A percentile compares a stretch with the other conserved stretches of the same genome.
These are phyloP conservation scores for Detonula confervacea DNA, from an alignment of 352 stramenopile genomes.

Conservation along the genomic window DNA sequence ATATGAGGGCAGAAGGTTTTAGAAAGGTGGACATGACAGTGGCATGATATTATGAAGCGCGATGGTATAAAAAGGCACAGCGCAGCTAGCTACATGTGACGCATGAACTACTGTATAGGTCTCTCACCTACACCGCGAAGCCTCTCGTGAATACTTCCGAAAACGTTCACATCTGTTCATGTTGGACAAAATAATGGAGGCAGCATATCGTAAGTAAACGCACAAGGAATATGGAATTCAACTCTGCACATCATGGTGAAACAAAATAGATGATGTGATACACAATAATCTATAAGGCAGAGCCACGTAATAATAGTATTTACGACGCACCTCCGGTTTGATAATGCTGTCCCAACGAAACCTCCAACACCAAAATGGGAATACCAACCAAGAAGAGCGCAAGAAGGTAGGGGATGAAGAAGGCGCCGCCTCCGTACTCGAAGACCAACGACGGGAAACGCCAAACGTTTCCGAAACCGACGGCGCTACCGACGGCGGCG, in stretches of 20 bases:
- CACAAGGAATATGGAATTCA: too few relatives aligned
- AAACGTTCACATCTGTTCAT: too few relatives aligned
- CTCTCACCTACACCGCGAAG: too few relatives aligned
- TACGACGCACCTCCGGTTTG: slow-evolving; percentile 56
- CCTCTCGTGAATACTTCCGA: too few relatives aligned
- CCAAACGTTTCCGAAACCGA: slow-evolving; percentile 83
- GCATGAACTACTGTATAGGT: too few relatives aligned
- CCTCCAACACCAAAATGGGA: slow-evolving; percentile 79
- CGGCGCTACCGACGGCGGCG: slow-evolving; percentile 68
- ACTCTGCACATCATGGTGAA: too few relatives aligned
- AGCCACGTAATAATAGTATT: slow-evolving; percentile 11
- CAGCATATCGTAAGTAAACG: too few relatives aligned
- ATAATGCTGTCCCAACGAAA: slow-evolving; percentile 71
- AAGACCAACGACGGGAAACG: slow-evolving; percentile 74
- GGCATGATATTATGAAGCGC: not conserved
- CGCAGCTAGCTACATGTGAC: not conserved
- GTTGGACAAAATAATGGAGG: too few relatives aligned
- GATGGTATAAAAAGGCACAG: not conserved
- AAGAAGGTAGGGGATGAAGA: slow-evolving; percentile 81
- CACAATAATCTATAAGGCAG: too few relatives aligned
- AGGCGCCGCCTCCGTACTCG: slow-evolving; percentile 79
- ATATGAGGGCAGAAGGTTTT: too few relatives aligned
- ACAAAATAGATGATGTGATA: too few relatives aligned
- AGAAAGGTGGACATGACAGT: slow-evolving; percentile 57
- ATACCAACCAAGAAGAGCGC: slow-evolving; percentile 76